Percentiles rank a stretch among this genome's conserved stretches.
phyloP scores from a whole-genome alignment of 352 stramenopile genomes.

The Globisporangium megalacanthum region DNA sequence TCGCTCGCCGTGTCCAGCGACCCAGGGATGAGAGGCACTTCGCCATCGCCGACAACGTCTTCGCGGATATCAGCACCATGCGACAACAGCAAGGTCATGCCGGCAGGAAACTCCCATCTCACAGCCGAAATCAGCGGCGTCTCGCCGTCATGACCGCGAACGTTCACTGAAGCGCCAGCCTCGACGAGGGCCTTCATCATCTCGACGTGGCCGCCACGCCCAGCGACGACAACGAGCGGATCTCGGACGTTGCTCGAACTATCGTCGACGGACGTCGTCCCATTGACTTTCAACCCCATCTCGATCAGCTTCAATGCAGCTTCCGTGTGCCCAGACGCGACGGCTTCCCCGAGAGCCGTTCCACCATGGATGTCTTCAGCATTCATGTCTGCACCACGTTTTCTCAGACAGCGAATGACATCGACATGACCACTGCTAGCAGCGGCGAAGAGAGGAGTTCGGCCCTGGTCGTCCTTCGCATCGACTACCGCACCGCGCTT shows the following conservation, averaged over 20 bases:
- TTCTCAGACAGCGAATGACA: not conserved
- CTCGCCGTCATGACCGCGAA: not conserved
- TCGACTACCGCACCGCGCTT: not conserved
- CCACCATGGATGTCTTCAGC: too few relatives aligned
- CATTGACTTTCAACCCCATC: too few relatives aligned
- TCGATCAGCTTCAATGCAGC: too few relatives aligned
- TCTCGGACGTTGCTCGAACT: not conserved
- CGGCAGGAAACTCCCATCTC: not conserved
- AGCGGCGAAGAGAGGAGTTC: not conserved
- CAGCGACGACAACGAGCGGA: not conserved
- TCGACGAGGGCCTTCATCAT: not conserved
- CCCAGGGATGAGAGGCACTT: not conserved
- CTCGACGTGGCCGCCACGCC: not conserved
- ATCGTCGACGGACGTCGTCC: not conserved
- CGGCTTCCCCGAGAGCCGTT: too few relatives aligned
- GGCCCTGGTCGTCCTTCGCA: not conserved
- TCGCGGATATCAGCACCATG: not conserved
- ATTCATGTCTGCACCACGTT: too few relatives aligned
- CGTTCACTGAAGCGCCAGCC: not conserved
- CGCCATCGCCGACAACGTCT: not conserved
- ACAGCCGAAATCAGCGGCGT: slow-evolving; percentile 1
- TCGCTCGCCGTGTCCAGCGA: not conserved
- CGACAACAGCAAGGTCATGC: not conserved
- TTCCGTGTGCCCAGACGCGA: too few relatives aligned
- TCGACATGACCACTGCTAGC: not conserved